Conservation (phyloP, 148 eudicot genomes). For the Fagopyrum tataricum region DNA sequence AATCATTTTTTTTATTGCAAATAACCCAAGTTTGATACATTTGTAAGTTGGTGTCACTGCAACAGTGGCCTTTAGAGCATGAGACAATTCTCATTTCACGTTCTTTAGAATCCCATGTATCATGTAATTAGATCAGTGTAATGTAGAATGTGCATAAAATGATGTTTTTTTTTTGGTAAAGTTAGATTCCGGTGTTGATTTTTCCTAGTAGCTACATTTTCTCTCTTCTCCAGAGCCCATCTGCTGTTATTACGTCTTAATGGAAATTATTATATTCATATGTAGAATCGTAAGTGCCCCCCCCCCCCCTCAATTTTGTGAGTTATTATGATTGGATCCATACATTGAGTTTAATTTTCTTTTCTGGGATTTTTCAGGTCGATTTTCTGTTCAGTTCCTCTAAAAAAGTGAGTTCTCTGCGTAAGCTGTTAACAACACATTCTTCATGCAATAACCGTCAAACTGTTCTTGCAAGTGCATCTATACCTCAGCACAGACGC, state of each 20-base stretch:
- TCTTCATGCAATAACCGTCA: conserved; percentile 65
- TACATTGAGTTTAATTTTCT: not conserved
- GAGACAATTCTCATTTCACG: too few species aligned
- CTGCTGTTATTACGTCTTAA: not conserved
- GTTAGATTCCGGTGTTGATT: not conserved
- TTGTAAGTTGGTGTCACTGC: too few species aligned
- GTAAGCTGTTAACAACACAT: conserved; percentile 65
- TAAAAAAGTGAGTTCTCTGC: conserved; percentile 59
- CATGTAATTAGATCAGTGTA: not conserved
- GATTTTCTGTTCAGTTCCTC: conserved; percentile 88
- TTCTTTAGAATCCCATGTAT: too few species aligned
- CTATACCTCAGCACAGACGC: conserved; percentile 84
- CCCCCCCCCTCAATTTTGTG: not conserved
- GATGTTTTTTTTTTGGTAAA: not conserved
- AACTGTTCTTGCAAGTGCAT: conserved; percentile 96
- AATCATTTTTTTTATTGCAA: not conserved
- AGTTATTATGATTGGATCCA: not conserved
- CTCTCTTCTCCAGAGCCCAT: not conserved
- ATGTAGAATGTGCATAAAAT: not conserved
- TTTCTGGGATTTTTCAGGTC: conserved; percentile 38
- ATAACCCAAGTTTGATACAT: not conserved
- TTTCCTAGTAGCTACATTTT: not conserved
- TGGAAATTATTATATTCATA: not conserved
- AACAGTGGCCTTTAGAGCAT: too few species aligned
- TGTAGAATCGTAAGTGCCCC: not conserved